Evolutionary conservation across 441 rosid genomes (phyloP), one percentile per base, ranked within the genome.

Genomic region (Erysimum pusillum): DNA sequence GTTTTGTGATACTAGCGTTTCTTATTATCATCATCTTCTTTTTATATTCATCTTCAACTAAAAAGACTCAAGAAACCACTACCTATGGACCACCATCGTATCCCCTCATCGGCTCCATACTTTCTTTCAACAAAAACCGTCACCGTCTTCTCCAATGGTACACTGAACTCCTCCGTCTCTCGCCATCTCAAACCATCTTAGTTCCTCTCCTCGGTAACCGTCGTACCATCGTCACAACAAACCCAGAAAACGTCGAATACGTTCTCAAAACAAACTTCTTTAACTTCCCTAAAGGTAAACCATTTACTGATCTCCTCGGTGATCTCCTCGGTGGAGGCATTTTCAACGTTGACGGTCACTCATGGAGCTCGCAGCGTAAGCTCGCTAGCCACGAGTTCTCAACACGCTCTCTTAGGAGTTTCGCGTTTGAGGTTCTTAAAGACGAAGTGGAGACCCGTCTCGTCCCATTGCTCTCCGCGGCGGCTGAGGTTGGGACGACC

Each of bases 381-480:
- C 67, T 94, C 1, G 93, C 91, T 4, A 90, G 98, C 76, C 97
- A 91, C 56, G 94, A 89, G 84, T 94, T 94, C 63, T 87, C 84
- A 20, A 81, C 91, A 14, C 86, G 71, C 41, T 83, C 90, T 0
- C 60, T 93, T 44, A 76, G 90, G 67, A 90, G 87, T 35, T 91
- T 85, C 32, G 82, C 82, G 14, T 82, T 90, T 9, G 78, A 71
- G 48, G 82, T 72, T 1, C 83, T 93, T 5, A 69, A 82, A 49
- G 84, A 76, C 25, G 96, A 87, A 68, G 90, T 89, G 3, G 85
- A 88, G 2, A 74, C 57, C 34, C 82, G 90, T 5, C 78, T 93
- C 5, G 20, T 90, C 3, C 89, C 93, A 1, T 11, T 89, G 28
- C 81, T 93, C 7, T 84, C 85, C 18, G 31, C 76, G 0, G 86